phyloP scores from a whole-genome alignment of 306 rosid species.

The Cucurbita moschata region DNA sequence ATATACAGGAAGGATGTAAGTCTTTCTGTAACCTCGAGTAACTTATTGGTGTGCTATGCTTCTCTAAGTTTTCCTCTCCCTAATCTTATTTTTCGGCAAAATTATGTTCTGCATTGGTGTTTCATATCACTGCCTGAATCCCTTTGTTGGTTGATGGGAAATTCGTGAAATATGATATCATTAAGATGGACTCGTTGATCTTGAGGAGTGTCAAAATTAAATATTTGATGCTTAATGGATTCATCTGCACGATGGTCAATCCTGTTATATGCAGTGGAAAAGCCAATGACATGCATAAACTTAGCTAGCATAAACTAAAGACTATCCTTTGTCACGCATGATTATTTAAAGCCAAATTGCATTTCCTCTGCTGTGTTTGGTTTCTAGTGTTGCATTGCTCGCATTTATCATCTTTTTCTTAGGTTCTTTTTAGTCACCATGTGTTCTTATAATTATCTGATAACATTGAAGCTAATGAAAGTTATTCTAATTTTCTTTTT shows the following conservation, averaged over 20 bases:
- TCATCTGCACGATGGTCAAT: neutral
- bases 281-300: neutral
- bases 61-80: neutral
- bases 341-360: neutral
- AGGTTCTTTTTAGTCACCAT: neutral
- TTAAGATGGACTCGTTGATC: neutral
- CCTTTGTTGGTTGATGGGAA: neutral
- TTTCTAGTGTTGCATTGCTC: neutral
- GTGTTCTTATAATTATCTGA: neutral
- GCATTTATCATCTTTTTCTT: neutral
- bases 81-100: neutral
- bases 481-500: conserved; percentile 4
- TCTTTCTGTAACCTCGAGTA: conserved; percentile 4
- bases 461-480: neutral
- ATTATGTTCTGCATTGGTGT: neutral
- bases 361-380: neutral
- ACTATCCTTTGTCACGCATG: neutral
- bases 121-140: neutral
- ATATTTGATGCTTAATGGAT: neutral
- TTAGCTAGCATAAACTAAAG: neutral
- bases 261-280: neutral
- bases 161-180: neutral
- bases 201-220: neutral
- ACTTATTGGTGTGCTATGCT: neutral
- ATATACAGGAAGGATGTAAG: conserved; percentile 96